phyloP scores from a whole-genome alignment of 495 filamentous ascomycete species.

The Aspergillus sclerotioniger region DNA sequence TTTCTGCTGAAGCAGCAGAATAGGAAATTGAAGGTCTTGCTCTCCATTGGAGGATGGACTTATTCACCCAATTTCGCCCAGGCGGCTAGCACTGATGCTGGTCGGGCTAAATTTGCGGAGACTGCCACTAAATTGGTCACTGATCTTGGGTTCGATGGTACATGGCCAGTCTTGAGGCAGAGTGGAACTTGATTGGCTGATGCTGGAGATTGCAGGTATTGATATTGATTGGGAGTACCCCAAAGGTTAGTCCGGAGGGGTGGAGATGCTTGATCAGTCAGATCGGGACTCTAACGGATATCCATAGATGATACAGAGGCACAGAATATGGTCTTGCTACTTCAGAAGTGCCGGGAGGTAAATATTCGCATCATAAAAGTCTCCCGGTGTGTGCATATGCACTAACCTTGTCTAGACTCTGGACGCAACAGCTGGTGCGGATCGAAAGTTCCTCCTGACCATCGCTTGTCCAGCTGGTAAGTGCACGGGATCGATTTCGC shows the following conservation, averaged over 20 bases:
- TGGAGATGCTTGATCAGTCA: background rate
- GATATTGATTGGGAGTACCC: conserved; percentile 68
- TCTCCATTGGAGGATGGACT: conserved; percentile 96
- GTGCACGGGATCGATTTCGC: background rate
- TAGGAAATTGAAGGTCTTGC: conserved; percentile 83
- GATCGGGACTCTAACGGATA: conserved; percentile 12
- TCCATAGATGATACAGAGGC: conserved; percentile 55
- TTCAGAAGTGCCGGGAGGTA: conserved; percentile 60
- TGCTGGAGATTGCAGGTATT: conserved; percentile 30
- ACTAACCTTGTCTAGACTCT: conserved; percentile 43
- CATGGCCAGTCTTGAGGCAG: background rate
- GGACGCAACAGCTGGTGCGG: conserved; percentile 56
- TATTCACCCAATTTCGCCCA: conserved; percentile 83
- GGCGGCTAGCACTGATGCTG: conserved; percentile 58
- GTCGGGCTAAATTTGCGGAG: conserved; percentile 70
- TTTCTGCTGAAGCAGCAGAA: conserved; percentile 85
- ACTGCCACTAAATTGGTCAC: conserved; percentile 65
- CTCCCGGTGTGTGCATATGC: background rate
- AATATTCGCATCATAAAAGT: background rate
- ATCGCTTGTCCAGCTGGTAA: conserved; percentile 62
- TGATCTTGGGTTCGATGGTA: conserved; percentile 64
- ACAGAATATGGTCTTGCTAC: conserved; percentile 65
- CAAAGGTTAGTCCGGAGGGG: conserved; percentile 26
- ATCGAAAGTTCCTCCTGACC: conserved; percentile 68
- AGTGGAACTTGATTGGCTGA: conserved; percentile 10